A percentile compares a stretch with the other conserved stretches of the same genome.
These are phyloP conservation scores for Deinandra increscens DNA, from an alignment of 129 eudicot genomes.

Conservation along the genomic window DNA sequence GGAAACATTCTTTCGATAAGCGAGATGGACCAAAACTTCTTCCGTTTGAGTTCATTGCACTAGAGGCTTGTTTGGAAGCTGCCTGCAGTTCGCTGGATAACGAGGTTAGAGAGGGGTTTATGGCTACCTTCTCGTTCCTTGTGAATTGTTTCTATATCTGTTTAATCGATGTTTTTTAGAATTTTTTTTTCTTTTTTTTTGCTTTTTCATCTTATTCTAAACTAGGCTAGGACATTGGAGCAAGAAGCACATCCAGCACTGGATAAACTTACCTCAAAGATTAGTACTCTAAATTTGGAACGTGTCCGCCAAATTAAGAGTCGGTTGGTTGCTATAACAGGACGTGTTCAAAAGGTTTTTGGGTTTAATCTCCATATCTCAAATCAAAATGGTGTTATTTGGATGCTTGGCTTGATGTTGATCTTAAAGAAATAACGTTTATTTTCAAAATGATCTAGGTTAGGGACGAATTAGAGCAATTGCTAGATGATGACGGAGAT, in stretches of 20 bases:
- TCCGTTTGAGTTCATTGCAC: conserved; percentile 55
- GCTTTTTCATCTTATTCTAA: neutral
- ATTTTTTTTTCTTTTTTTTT: too few relatives aligned
- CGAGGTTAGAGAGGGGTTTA: conserved; percentile 31
- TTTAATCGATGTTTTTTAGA: neutral
- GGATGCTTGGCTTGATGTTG: neutral
- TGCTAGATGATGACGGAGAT: conserved; percentile 85
- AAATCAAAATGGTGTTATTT: neutral
- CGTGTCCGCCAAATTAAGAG: conserved; percentile 66
- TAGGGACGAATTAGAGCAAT: conserved; percentile 11
- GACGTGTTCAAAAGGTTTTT: conserved; percentile 39
- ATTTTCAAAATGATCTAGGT: neutral
- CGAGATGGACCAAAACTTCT: conserved; percentile 48
- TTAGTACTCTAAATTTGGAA: conserved; percentile 57
- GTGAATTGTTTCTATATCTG: neutral
- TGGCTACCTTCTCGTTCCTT: neutral
- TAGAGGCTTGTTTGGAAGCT: conserved; percentile 54
- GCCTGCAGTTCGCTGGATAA: conserved; percentile 54
- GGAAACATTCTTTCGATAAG: conserved; percentile 55
- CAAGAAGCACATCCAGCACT: conserved; percentile 40
- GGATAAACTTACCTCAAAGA: conserved; percentile 49
- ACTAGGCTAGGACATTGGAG: conserved; percentile 15
- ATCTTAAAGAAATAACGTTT: neutral
- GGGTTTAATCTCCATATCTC: neutral
- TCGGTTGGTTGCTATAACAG: conserved; percentile 52